Base-by-base conservation (phyloP, 495 filamentous ascomycete genomes). In the Penicillium ucsense region DNA sequence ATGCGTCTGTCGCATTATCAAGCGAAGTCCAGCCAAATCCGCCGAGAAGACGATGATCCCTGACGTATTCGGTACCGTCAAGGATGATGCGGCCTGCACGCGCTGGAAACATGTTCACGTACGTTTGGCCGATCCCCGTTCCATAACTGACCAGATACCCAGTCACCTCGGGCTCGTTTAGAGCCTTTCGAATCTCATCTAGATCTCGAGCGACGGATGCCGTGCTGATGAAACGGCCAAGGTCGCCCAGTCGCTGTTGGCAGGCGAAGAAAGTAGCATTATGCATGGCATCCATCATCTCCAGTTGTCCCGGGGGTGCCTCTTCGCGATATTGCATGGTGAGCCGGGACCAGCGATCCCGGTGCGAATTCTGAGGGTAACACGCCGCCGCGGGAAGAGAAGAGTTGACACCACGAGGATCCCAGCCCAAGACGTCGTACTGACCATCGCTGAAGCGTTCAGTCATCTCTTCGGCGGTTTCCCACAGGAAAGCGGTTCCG, bases 91-190 rank as follows among this genome's bases (percentile, higher is more conserved):
- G 53, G 38, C 53, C 53, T 3, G 35, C 46, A 36, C 46, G 41
- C 27, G 43, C n/a, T 3, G 53, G 53, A 37, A 56, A 56, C 53
- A 56, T 56, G 28, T 49, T 56, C 20, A 44, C 53, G 49, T 52
- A 52, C 28, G 53, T 56, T 36, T 56, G 53, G 4, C 34, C 53
- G 35, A 56, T 56, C 0, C 49, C 53, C 3, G 53, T 56, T 3
- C 53, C 53, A 44, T 56, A 56, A 30, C 53, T 56, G 35, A 56
- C 42, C 6, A 56, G 47, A 27, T 56, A 56, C 5, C 49, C 53
- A 0, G 53, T 46, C 2, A 56, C 53, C 12, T 49, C 53, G 2
- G 51, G 48, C 43, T 56, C 53, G 9, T 35, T 31, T 29, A 52
- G 46, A 4, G 46, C 45, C 10, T 56, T 49, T 35, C 53, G 49